Evolutionary conservation across 768 basidiomycete genomes (phyloP).

Genomic region (Tylopilus vinaceipallidus): DNA sequence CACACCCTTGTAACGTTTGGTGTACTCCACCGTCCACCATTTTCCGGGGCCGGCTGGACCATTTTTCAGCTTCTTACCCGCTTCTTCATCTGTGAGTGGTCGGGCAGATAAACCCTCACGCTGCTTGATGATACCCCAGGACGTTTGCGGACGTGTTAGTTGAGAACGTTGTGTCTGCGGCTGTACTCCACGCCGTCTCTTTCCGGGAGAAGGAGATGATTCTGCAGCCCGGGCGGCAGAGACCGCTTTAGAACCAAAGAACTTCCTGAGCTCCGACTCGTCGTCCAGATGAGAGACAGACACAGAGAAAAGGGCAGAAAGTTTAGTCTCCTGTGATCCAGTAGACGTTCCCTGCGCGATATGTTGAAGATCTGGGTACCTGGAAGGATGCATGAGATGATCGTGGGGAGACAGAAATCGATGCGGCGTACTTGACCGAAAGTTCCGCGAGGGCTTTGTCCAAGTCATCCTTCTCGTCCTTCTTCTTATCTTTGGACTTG

Average conservation of each 20-base stretch:
- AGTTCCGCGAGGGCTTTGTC: constrained; percentile 84
- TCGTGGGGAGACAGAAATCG: background rate
- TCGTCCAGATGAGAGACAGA: constrained; percentile 79
- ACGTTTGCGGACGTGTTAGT: constrained; percentile 71
- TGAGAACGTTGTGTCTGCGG: constrained; percentile 54
- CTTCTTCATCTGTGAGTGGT: constrained; percentile 54
- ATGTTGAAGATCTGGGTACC: constrained; percentile 54
- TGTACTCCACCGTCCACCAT: constrained; percentile 90
- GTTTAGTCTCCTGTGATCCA: constrained; percentile 31
- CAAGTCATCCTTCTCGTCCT: constrained; percentile 70
- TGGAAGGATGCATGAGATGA: constrained; percentile 18
- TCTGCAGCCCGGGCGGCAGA: constrained; percentile 49
- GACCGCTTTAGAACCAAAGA: constrained; percentile 92
- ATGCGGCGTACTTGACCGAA: constrained; percentile 58
- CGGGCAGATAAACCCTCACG: constrained; percentile 75
- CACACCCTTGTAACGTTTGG: constrained; percentile 77
- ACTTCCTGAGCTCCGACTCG: constrained; percentile 87
- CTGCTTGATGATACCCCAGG: constrained; percentile 70
- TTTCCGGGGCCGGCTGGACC: constrained; percentile 54
- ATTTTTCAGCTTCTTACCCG: constrained; percentile 41
- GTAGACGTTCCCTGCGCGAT: constrained; percentile 23
- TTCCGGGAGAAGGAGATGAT: constrained; percentile 34
- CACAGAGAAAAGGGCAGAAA: constrained; percentile 68
- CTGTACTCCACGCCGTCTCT: constrained; percentile 37
- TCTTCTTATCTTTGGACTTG: constrained; percentile 60